Evolutionary conservation across 2,329 filamentous ascomycete species (phyloP).

Genomic region (Colletotrichum eleusines): DNA sequence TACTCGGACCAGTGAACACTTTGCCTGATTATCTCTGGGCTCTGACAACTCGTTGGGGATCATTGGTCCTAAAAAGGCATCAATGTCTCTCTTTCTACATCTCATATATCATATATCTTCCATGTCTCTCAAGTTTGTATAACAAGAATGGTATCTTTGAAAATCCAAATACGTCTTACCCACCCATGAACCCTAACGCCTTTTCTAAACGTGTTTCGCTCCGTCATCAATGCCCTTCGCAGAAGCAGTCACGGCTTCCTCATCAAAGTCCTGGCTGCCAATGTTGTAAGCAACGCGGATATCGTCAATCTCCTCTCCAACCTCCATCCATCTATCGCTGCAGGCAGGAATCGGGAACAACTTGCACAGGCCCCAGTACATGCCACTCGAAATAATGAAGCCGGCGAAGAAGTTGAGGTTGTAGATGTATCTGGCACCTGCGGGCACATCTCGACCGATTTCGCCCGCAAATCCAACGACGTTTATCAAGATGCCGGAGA

Average conservation of each 20-base stretch:
- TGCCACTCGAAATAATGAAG: conserved; percentile 74
- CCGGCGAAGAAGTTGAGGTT: conserved; percentile 92
- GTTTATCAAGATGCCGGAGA: conserved; percentile 87
- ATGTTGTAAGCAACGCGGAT: conserved; percentile 61
- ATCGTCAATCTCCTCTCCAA: conserved; percentile 73
- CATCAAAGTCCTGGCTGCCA: conserved; percentile 55
- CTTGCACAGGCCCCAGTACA: conserved; percentile 79
- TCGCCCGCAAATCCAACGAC: conserved; percentile 92
- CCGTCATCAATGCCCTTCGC: conserved; percentile 17
- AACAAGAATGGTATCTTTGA: conserved; percentile 33
- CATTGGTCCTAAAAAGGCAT: neutral
- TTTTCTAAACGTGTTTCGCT: conserved; percentile 17
- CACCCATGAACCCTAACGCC: neutral
- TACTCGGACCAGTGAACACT: too few relatives aligned
- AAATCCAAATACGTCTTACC: conserved; percentile 8
- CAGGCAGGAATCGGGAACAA: conserved; percentile 80
- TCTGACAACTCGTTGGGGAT: neutral
- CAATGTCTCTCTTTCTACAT: neutral
- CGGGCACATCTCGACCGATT: conserved; percentile 77
- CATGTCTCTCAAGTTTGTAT: neutral
- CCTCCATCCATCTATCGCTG: conserved; percentile 82
- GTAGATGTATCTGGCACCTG: conserved; percentile 87
- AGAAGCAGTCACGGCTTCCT: conserved; percentile 45
- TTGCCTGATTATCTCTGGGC: neutral
- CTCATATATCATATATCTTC: too few relatives aligned